Percentiles rank a stretch among this genome's conserved stretches.
Conservation (phyloP, 2,329 filamentous ascomycete species). For the Beauveria brongniartii region DNA sequence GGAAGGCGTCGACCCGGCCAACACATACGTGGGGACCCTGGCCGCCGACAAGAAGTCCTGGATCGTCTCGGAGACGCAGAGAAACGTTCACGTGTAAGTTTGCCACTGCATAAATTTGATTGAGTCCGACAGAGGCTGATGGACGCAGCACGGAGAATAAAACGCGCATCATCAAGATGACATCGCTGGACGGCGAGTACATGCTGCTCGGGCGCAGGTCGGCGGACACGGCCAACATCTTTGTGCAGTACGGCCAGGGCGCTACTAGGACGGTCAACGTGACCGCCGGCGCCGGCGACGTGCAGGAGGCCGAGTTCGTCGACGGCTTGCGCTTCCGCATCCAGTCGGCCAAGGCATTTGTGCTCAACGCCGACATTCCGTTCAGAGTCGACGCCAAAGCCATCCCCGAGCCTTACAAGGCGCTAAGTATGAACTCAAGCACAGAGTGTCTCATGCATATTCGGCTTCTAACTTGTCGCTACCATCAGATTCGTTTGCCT, state of each 20-base stretch:
- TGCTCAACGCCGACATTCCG: slow-evolving; percentile 4
- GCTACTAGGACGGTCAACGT: slow-evolving; percentile 22
- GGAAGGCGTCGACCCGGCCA: slow-evolving; percentile 4
- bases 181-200: slow-evolving; percentile 23
- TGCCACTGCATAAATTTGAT: not conserved
- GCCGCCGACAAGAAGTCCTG: slow-evolving; percentile 8
- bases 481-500: not conserved
- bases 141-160: slow-evolving; percentile 19
- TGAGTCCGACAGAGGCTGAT: not conserved
- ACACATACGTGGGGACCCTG: slow-evolving; percentile 7
- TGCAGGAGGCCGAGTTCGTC: slow-evolving; percentile 21
- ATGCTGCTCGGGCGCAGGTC: slow-evolving; percentile 22
- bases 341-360: not conserved
- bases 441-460: not conserved
- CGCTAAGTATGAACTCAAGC: not conserved
- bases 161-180: slow-evolving; percentile 25
- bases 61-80: slow-evolving; percentile 14
- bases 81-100: slow-evolving; percentile 20
- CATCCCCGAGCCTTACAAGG: not conserved
- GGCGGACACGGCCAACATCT: slow-evolving; percentile 21
- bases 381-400: not conserved
- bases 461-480: not conserved
- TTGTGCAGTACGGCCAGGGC: slow-evolving; percentile 25
- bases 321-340: slow-evolving; percentile 20
- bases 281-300: slow-evolving; percentile 16